Base-by-base conservation (phyloP, 148 eudicot species). In the Hydrangea macrophylla region DNA sequence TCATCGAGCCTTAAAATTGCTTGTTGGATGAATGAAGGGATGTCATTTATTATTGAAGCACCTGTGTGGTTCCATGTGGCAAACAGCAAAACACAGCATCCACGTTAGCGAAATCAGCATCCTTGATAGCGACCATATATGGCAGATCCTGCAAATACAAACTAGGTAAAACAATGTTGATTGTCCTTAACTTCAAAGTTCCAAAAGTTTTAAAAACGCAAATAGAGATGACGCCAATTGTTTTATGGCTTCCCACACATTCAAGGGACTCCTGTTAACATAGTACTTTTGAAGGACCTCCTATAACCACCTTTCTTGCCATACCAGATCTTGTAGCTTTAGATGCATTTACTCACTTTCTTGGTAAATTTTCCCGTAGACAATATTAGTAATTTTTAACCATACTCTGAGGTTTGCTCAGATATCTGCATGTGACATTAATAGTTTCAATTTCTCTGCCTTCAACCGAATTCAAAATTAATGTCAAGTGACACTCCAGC, bases 21-120 rank as follows among this genome's bases (percentile, higher is more conserved):
- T 25, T 27, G 55, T 25, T 53, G 36, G 20, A 53, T 32, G 10
- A 51, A n/a, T 20, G 45, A 55, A 28, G 37, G 23, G 20, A 40
- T 68, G 64, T 7, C 37, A 33, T 20, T 13, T 22, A 25, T 26
- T 24, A 25, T 36, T 36, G 2, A 37, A 68, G 36, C 22, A 93
- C 98, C 95, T 93, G 98, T 64, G 98, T 93, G 28, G 98, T 93
- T 58, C 98, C 98, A 79, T 93, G 98, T 26, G 98, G 98, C 83
- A 93, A 86, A 81, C 98, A 93, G 75, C 98, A 93, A 84, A 93
- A 93, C 55, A 90, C 96, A 35, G 96, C 98, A 82, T 93, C 96
- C 61, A 93, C 90, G 51, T 70, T 66, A 35, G 96, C 83, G 78
- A 93, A 93, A 65, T 93, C 86, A 31, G 98, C 95, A 83, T 93